Conservation (phyloP, 495 filamentous ascomycete genomes). For the Viridothelium virens region DNA sequence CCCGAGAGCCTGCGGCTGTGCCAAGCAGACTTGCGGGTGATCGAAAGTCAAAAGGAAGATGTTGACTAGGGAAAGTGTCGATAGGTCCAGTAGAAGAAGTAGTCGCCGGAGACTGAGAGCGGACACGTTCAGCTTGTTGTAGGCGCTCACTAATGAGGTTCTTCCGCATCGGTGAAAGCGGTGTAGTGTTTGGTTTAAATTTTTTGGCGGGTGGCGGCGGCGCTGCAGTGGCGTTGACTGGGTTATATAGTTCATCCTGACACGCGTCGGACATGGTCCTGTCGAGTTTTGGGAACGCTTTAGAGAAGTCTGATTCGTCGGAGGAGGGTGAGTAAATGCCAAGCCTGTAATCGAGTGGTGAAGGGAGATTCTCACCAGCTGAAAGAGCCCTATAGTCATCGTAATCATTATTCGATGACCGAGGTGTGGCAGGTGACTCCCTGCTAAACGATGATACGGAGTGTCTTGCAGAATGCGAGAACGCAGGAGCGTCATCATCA, state of each 20-base stretch:
- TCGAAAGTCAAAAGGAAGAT: constrained; percentile 23
- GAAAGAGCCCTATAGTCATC: constrained; percentile 35
- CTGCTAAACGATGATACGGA: constrained; percentile 50
- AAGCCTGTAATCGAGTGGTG: constrained; percentile 39
- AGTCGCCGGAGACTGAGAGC: constrained; percentile 48
- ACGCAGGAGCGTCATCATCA: constrained; percentile 36
- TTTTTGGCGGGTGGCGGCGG: constrained; percentile 33
- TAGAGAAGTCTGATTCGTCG: constrained; percentile 30
- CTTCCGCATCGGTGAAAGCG: constrained; percentile 50
- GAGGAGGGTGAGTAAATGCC: constrained; percentile 52
- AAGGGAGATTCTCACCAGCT: constrained; percentile 29
- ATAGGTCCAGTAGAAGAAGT: background rate
- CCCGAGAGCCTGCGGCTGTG: constrained; percentile 51
- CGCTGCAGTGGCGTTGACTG: constrained; percentile 49
- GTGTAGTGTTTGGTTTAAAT: constrained; percentile 32
- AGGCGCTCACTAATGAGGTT: constrained; percentile 65
- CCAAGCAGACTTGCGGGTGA: constrained; percentile 40
- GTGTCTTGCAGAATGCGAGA: constrained; percentile 45
- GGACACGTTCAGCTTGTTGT: constrained; percentile 66
- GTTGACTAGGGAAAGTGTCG: constrained; percentile 2
- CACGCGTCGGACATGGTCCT: constrained; percentile 81
- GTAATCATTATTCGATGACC: constrained; percentile 45
- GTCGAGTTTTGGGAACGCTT: constrained; percentile 65
- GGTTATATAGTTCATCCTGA: constrained; percentile 77
- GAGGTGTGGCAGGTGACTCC: constrained; percentile 52